Evolutionary conservation across 2,329 filamentous ascomycete genomes (phyloP).

Genomic region (Cytospora paraplurivora): DNA sequence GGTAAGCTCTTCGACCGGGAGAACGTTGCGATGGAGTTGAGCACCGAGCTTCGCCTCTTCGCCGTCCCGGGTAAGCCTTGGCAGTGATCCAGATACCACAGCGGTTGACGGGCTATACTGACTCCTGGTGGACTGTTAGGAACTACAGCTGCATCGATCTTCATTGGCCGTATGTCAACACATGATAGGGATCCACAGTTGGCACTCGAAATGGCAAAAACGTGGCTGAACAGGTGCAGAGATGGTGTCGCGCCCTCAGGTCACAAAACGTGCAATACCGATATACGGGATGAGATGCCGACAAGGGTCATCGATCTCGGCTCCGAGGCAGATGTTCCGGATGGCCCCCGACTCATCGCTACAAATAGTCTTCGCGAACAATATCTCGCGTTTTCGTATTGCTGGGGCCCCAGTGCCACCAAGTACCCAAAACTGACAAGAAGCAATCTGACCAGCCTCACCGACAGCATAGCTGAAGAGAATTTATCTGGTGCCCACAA

Average conservation of each 20-base stretch:
- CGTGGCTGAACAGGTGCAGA: neutral
- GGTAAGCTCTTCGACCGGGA: neutral
- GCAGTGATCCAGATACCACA: neutral
- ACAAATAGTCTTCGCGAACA: neutral
- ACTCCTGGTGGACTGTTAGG: neutral
- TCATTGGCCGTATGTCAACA: neutral
- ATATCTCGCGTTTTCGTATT: neutral
- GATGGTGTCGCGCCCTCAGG: neutral
- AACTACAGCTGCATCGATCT: neutral
- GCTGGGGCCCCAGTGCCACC: neutral
- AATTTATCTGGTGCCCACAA: conserved; percentile 13
- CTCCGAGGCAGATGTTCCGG: neutral
- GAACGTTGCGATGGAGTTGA: neutral
- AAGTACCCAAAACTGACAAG: neutral
- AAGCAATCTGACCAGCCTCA: neutral
- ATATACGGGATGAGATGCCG: neutral
- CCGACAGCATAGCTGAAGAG: neutral
- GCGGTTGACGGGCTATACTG: neutral
- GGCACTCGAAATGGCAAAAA: neutral
- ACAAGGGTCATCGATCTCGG: neutral
- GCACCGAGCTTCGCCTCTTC: neutral
- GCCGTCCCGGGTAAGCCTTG: neutral
- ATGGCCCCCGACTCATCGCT: neutral
- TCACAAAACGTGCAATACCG: neutral
- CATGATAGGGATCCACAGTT: neutral